Evolutionary conservation across 345 rosid genomes (phyloP).

Genomic region (Punica granatum): DNA sequence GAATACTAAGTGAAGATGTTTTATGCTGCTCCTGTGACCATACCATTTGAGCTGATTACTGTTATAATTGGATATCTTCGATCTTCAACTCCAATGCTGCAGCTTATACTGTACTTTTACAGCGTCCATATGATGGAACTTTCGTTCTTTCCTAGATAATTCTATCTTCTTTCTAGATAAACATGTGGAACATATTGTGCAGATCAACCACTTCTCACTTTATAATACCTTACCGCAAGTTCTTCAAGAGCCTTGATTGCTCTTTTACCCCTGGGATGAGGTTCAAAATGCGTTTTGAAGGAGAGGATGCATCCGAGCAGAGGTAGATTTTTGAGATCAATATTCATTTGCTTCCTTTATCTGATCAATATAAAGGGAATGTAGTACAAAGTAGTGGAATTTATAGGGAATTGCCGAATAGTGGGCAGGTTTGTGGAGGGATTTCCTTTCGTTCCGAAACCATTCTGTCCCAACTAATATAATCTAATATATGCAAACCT

Average conservation of each 20-base stretch:
- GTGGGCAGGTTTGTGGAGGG: background rate
- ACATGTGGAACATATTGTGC: slow-evolving; percentile 7
- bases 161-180: background rate
- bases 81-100: too few species aligned
- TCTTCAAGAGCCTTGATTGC: slow-evolving; percentile 45
- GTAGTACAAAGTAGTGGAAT: background rate
- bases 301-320: slow-evolving; percentile 73
- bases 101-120: background rate
- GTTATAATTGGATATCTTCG: too few species aligned
- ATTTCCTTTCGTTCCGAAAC: background rate
- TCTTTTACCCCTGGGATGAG: slow-evolving; percentile 60
- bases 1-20: background rate
- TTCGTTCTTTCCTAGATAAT: background rate
- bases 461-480: too few species aligned
- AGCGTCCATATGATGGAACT: background rate
- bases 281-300: slow-evolving; percentile 81
- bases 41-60: background rate
- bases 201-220: slow-evolving; percentile 76
- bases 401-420: background rate
- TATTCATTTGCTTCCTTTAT: slow-evolving; percentile 4
- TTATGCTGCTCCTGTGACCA: background rate
- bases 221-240: slow-evolving; percentile 63
- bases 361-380: background rate
- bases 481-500: too few species aligned
- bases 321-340: slow-evolving; percentile 31